phyloP scores from a whole-genome alignment of 805 yeast genomes.

The Ogataea wickerhamii region DNA sequence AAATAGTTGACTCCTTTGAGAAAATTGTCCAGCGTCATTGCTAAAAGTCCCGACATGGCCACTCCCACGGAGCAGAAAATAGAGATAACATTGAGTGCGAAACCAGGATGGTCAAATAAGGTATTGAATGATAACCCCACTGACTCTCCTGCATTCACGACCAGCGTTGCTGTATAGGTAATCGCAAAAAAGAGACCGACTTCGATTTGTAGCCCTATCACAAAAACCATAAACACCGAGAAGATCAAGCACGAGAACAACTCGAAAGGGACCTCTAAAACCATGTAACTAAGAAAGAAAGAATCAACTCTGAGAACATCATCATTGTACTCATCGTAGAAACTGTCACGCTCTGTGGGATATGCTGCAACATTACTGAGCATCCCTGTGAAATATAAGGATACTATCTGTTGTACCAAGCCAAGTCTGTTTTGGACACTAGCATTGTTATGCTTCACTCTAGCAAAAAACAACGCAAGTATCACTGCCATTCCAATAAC shows the following conservation, averaged over 20 bases:
- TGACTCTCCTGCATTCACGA: slow-evolving; percentile 77
- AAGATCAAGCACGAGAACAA: slow-evolving; percentile 55
- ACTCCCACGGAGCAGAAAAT: slow-evolving; percentile 65
- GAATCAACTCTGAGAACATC: slow-evolving; percentile 63
- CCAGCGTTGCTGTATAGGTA: slow-evolving; percentile 49
- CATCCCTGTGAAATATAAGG: slow-evolving; percentile 76
- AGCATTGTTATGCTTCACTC: slow-evolving; percentile 42
- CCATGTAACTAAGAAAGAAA: slow-evolving; percentile 56
- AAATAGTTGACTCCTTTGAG: slow-evolving; percentile 68
- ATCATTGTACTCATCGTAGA: slow-evolving; percentile 76
- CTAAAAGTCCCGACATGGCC: slow-evolving; percentile 82
- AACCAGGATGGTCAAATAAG: slow-evolving; percentile 67
- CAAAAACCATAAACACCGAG: slow-evolving; percentile 61
- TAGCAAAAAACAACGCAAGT: slow-evolving; percentile 65
- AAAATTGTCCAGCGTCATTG: slow-evolving; percentile 68
- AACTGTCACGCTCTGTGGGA: slow-evolving; percentile 69
- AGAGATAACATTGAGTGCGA: slow-evolving; percentile 73
- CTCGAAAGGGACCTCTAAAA: slow-evolving; percentile 69
- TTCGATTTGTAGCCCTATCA: slow-evolving; percentile 68
- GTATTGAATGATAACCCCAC: slow-evolving; percentile 80
- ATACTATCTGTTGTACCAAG: slow-evolving; percentile 66
- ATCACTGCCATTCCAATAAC: slow-evolving; percentile 60
- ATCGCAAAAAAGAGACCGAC: slow-evolving; percentile 64
- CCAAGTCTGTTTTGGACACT: slow-evolving; percentile 72
- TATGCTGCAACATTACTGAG: slow-evolving; percentile 72